Evolutionary conservation across 768 basidiomycete genomes (phyloP), one percentile per base, ranked within the genome.

Genomic region (Amanita pseudoporphyria): DNA sequence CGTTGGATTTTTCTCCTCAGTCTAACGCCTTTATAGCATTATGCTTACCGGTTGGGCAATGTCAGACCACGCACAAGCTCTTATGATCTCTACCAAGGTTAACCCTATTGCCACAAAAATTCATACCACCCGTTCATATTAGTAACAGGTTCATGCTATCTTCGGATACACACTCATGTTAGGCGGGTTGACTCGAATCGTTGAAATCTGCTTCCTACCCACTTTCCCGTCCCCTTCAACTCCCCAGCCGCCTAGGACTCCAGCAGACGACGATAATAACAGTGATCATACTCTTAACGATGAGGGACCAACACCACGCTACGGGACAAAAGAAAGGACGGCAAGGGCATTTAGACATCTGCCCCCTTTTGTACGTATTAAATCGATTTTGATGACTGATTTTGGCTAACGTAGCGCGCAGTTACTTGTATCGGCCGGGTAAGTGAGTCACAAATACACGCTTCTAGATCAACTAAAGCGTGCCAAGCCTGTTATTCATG

Each of bases 31-130:
- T 12, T 36, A 31, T 52, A 91, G 86, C 42, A 84, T 94, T 55
- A 82, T 91, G 51, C 70, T 96, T 52, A 96, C 94, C 0, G 94
- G 94, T 5, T 95, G 87, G 83, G 92, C 84, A 0, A 94, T 96
- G 87, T 86, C 87, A 0, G 82, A 88, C 38, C 93, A 96, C 55
- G 78, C 79, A 0, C 93, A 97, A 67, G 81, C 78, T 4, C 71
- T 92, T 43, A 83, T 81, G 79, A 70, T 94, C 33, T 90, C 90
- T 1, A 88, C 90, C 1, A 81, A 81, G 69, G 89, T 89, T 35
- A 1, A 40, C 40, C 14, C 13, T 26, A 26, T 26, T 10, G 21
- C 36, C 6, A 19, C 38, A 24, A 13, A 13, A 14, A 14, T 3
- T 41, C 9, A 30, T 21, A 33, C 18, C 44, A 36, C 21, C 16